Conservation (phyloP, 2,329 filamentous ascomycete species). For the Diaporthe sp. region DNA sequence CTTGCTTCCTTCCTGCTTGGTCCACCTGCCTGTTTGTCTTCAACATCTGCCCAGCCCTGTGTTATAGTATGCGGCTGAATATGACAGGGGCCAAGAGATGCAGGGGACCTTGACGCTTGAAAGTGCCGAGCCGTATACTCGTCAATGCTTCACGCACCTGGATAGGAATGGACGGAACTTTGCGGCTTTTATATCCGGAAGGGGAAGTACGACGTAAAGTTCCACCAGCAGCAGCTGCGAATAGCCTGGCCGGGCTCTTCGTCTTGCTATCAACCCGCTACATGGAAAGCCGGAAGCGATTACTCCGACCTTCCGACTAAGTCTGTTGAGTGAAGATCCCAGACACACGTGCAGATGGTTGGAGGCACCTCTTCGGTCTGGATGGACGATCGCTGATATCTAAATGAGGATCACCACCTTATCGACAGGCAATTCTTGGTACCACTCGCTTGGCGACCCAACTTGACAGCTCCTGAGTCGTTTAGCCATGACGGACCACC, state of each 20-base stretch:
- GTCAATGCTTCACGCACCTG: neutral
- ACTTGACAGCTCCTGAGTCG: slow-evolving; percentile 29
- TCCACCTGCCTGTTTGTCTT: neutral
- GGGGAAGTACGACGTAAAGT: neutral
- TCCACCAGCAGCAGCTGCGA: neutral
- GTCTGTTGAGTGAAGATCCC: slow-evolving; percentile 20
- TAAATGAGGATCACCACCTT: slow-evolving; percentile 31
- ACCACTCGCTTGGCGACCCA: slow-evolving; percentile 27
- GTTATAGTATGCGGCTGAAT: slow-evolving; percentile 1
- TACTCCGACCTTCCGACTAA: neutral
- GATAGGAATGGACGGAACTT: neutral
- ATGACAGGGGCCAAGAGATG: neutral
- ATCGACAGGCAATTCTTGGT: slow-evolving; percentile 9
- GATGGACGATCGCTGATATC: slow-evolving; percentile 19
- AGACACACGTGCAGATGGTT: slow-evolving; percentile 9
- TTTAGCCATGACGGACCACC: slow-evolving; percentile 13
- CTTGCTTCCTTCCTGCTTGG: neutral
- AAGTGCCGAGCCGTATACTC: slow-evolving; percentile 6
- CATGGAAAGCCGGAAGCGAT: slow-evolving; percentile 9
- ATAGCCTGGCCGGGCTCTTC: slow-evolving; percentile 10
- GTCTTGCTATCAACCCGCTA: slow-evolving; percentile 6
- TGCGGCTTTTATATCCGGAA: slow-evolving; percentile 11
- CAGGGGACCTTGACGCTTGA: neutral
- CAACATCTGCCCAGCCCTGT: neutral
- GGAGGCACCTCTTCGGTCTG: neutral